Evolutionary conservation across 2,329 filamentous ascomycete genomes (phyloP).

Genomic region (Epichloe sibirici): DNA sequence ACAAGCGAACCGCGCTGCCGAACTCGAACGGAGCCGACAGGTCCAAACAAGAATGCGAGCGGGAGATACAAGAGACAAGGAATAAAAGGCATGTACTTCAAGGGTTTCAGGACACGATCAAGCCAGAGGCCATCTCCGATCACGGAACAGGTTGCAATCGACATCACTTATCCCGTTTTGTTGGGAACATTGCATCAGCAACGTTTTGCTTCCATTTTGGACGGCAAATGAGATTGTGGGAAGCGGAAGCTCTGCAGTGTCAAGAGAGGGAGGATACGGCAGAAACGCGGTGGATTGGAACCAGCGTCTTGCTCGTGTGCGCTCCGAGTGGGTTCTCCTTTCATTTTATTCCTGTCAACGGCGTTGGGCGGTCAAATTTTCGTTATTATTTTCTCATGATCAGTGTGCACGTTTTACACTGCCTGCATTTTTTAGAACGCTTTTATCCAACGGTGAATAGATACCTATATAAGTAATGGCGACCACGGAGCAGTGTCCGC

Average conservation of each 20-base stretch:
- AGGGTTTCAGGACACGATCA: not conserved
- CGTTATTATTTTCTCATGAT: not conserved
- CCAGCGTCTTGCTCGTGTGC: not conserved
- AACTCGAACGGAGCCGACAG: not conserved
- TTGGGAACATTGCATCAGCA: not conserved
- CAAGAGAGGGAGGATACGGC: not conserved
- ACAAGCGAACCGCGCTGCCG: not conserved
- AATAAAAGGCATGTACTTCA: not conserved
- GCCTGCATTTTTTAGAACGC: not conserved
- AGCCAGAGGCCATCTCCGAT: not conserved
- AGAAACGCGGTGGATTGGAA: not conserved
- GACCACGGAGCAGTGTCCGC: not conserved
- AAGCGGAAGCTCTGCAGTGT: not conserved
- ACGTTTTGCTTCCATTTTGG: not conserved
- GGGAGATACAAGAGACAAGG: not conserved
- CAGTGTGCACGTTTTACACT: not conserved
- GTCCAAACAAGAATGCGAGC: not conserved
- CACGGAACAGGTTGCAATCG: not conserved
- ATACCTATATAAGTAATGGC: not conserved
- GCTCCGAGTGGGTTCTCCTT: not conserved
- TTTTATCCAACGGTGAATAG: not conserved
- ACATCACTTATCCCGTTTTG: not conserved
- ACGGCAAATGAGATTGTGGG: not conserved
- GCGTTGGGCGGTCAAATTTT: slow-evolving; percentile 1
- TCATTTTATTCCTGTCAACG: not conserved